Conservation (phyloP, 2,329 filamentous ascomycete genomes). For the Colletotrichum echinochloae region DNA sequence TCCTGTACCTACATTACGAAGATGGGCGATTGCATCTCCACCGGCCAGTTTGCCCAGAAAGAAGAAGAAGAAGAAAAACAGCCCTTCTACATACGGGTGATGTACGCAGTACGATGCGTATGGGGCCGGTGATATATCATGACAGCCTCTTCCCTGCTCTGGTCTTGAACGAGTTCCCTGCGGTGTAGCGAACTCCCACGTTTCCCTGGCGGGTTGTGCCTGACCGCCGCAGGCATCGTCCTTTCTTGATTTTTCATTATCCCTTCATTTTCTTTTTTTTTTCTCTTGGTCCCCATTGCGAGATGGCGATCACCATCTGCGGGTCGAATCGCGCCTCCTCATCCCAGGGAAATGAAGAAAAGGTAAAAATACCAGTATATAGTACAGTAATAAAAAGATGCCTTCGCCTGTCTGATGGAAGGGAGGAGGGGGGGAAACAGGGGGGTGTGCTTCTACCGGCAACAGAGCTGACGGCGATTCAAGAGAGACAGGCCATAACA, state of each 20-base stretch:
- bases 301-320: constrained; percentile 27
- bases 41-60: neutral
- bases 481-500: neutral
- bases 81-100: no score
- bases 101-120: no score
- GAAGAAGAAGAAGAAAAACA: no score
- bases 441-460: neutral
- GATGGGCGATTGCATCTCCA: neutral
- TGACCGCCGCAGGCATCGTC: constrained; percentile 36
- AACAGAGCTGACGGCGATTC: neutral
- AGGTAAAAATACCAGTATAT: no score
- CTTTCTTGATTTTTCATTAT: neutral
- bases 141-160: constrained; percentile 1
- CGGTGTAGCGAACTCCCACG: neutral
- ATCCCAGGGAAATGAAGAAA: neutral
- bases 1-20: no score
- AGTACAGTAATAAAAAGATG: no score
- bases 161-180: neutral
- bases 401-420: neutral
- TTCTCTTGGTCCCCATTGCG: neutral
- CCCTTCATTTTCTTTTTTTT: neutral
- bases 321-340: neutral
- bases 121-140: no score
- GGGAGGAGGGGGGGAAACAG: neutral
- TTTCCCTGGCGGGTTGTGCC: constrained; percentile 19